Conservation (phyloP, 1,284 basidiomycete species). For the Apiotrichum siamense region DNA sequence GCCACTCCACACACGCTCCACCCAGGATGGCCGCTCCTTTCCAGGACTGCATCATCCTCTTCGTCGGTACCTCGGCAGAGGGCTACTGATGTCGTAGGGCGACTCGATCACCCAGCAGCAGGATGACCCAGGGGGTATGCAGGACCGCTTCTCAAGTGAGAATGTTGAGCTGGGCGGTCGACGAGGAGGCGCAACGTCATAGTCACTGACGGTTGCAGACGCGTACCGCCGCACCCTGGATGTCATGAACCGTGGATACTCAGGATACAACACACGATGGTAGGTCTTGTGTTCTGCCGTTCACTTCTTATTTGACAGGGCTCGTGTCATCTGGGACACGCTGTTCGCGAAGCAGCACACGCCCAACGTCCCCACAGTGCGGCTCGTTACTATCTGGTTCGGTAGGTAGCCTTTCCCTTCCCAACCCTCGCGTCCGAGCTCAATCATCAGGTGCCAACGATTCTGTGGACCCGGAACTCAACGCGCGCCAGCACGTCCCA, state of each 20-base stretch:
- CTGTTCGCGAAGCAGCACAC: conserved; percentile 33
- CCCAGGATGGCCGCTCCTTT: not conserved
- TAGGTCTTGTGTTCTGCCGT: conserved; percentile 2
- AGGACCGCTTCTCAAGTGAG: conserved; percentile 17
- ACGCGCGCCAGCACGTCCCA: conserved; percentile 17
- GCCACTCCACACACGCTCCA: no score
- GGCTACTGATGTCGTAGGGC: conserved; percentile 9
- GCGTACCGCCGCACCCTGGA: conserved; percentile 33
- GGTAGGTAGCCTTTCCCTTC: conserved; percentile 14
- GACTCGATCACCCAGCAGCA: conserved; percentile 26
- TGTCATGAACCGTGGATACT: conserved; percentile 34
- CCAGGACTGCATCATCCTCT: not conserved
- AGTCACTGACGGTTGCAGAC: conserved; percentile 14
- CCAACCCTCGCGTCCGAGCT: not conserved
- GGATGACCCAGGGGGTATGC: conserved; percentile 15
- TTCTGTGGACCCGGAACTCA: not conserved
- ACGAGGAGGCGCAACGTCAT: no score
- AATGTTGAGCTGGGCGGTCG: not conserved
- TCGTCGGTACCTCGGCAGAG: not conserved
- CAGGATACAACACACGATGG: conserved; percentile 33
- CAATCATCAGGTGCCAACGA: conserved; percentile 27
- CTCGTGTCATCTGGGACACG: conserved; percentile 19
- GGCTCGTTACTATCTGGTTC: conserved; percentile 38
- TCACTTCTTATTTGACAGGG: conserved; percentile 3
- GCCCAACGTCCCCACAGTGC: conserved; percentile 14